Conservation (phyloP, 345 rosid genomes). For the Noccaea bulbosa region DNA sequence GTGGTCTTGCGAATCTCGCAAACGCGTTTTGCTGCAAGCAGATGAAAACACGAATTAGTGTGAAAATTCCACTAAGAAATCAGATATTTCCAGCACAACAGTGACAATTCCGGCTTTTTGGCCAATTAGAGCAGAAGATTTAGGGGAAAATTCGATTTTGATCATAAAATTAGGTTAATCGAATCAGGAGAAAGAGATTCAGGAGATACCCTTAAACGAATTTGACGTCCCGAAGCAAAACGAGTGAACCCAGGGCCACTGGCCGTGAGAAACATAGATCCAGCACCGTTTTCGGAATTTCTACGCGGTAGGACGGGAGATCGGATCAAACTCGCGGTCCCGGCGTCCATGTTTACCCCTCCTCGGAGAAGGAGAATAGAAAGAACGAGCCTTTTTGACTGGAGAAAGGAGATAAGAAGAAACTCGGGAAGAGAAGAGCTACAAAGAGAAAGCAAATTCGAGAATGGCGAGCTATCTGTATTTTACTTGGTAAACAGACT, state of each 20-base stretch:
- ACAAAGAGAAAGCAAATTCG: conserved; percentile 1
- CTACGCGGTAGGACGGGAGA: conserved; percentile 41
- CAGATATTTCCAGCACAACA: background rate
- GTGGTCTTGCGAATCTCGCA: conserved; percentile 20
- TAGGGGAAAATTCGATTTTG: background rate
- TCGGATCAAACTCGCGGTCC: conserved; percentile 45
- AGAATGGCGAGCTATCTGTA: conserved; percentile 18
- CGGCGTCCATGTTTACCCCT: conserved; percentile 52
- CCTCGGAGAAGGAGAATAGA: conserved; percentile 10
- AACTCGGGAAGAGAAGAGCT: conserved; percentile 12
- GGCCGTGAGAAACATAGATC: conserved; percentile 51
- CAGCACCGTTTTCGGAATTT: conserved; percentile 41
- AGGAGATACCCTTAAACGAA: conserved; percentile 46
- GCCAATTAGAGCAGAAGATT: background rate
- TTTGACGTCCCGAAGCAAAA: conserved; percentile 27
- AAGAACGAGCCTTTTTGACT: conserved; percentile 7
- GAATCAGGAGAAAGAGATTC: background rate
- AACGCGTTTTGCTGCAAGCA: conserved; percentile 33
- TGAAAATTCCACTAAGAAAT: background rate
- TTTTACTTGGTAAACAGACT: conserved; percentile 23
- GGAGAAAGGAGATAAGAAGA: conserved; percentile 30
- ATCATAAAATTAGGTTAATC: background rate
- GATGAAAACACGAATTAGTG: background rate
- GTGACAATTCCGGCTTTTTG: background rate
- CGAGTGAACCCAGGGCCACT: conserved; percentile 45